phyloP scores from a whole-genome alignment of 2,329 filamentous ascomycete species.

The Akanthomyces lecanii region DNA sequence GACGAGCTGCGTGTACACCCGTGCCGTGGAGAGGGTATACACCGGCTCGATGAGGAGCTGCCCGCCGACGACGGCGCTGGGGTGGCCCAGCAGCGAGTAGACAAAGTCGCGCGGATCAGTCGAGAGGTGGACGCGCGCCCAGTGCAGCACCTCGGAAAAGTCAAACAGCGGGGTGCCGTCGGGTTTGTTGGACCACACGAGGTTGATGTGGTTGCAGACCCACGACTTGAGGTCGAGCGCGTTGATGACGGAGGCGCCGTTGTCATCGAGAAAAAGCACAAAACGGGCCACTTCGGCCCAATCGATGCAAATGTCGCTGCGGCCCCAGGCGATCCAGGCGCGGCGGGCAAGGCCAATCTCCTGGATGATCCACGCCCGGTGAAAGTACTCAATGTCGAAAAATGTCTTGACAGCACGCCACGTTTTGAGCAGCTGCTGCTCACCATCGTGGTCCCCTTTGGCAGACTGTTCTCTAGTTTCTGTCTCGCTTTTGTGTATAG shows the following conservation, averaged over 20 bases:
- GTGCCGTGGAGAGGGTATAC: slow-evolving; percentile 1
- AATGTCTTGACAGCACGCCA: slow-evolving; percentile 18
- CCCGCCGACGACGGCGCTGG: slow-evolving; percentile 10
- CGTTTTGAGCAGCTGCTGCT: neutral
- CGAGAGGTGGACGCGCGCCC: slow-evolving; percentile 15
- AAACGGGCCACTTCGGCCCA: slow-evolving; percentile 11
- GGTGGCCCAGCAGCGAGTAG: slow-evolving; percentile 17
- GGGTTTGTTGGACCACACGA: slow-evolving; percentile 15
- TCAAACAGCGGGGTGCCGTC: slow-evolving; percentile 11
- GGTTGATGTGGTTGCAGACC: slow-evolving; percentile 18
- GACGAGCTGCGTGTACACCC: slow-evolving; percentile 13
- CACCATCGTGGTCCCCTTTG: neutral
- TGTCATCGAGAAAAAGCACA: slow-evolving; percentile 12
- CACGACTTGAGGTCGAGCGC: slow-evolving; percentile 15
- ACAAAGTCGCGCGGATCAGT: slow-evolving; percentile 16
- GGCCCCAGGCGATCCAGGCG: slow-evolving; percentile 14
- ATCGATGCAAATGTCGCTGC: slow-evolving; percentile 10
- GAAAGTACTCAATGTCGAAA: slow-evolving; percentile 21
- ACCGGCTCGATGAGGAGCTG: slow-evolving; percentile 5
- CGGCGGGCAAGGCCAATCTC: slow-evolving; percentile 20
- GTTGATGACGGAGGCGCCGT: slow-evolving; percentile 18
- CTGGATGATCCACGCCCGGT: slow-evolving; percentile 23
- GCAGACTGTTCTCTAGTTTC: neutral
- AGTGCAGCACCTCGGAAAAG: slow-evolving; percentile 16
- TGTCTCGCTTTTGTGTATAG: slow-evolving; percentile 1